phyloP scores from a whole-genome alignment of 495 filamentous ascomycete genomes.

The Neurospora sp. region DNA sequence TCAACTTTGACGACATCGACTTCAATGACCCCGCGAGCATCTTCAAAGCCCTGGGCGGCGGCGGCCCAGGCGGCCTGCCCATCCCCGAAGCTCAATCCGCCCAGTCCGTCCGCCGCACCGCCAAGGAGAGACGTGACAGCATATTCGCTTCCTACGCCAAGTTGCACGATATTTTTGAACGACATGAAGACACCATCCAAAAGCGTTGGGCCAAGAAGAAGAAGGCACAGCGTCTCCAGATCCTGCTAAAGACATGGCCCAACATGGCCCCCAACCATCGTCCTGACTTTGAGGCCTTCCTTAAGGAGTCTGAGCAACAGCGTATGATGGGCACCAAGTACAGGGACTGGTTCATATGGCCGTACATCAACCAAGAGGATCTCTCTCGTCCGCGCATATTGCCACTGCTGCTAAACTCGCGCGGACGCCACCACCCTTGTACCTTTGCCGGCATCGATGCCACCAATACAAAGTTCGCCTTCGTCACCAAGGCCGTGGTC shows the following conservation, averaged over 20 bases:
- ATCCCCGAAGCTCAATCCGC: not conserved
- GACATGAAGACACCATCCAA: conserved; percentile 35
- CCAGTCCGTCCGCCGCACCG: conserved; percentile 1
- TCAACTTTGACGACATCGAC: not conserved
- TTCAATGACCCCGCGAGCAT: conserved; percentile 6
- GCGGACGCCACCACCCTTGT: conserved; percentile 34
- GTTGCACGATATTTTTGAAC: conserved; percentile 20
- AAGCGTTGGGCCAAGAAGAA: conserved; percentile 43
- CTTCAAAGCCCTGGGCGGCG: not conserved
- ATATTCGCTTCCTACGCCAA: not conserved
- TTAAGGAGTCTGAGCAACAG: conserved; percentile 10
- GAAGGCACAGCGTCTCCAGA: conserved; percentile 24
- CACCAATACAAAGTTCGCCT: conserved; percentile 19
- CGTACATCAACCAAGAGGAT: conserved; percentile 50
- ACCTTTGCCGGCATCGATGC: conserved; percentile 31
- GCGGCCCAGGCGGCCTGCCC: not conserved
- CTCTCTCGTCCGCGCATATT: conserved; percentile 31
- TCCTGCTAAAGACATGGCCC: conserved; percentile 36
- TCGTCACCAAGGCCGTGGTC: conserved; percentile 15
- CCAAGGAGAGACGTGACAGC: not conserved
- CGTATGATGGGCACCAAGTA: not conserved
- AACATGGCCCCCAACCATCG: conserved; percentile 38
- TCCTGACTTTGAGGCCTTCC: conserved; percentile 39
- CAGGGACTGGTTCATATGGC: conserved; percentile 32
- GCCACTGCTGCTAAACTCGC: conserved; percentile 37